Base-by-base conservation (phyloP, 768 basidiomycete genomes). In the Symmetrospora coprosmae region DNA sequence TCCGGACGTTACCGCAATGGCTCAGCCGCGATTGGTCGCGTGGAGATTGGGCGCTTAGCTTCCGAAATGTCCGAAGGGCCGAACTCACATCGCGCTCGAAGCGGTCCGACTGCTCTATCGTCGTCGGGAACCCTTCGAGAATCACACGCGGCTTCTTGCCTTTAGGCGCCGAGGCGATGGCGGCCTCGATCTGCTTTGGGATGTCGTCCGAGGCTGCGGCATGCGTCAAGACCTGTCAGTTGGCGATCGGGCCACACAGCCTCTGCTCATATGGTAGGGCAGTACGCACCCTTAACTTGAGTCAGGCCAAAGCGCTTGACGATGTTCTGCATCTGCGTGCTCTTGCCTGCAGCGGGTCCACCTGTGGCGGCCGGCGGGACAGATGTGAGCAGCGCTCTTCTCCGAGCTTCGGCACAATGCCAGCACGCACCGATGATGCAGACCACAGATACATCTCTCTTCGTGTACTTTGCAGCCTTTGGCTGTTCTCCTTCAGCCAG, bases 361-460 rank as follows among this genome's bases (percentile, higher is more conserved):
- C 51, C 51, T 53, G 25, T 7, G 11, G 31, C 23, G n/a, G 4
- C 13, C n/a, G n/a, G n/a, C n/a, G n/a, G n/a, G n/a, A n/a, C n/a
- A n/a, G n/a, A n/a, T n/a, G n/a, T n/a, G n/a, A n/a, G n/a, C n/a
- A n/a, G n/a, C n/a, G n/a, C n/a, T n/a, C n/a, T n/a, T n/a, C n/a
- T n/a, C n/a, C n/a, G n/a, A n/a, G n/a, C n/a, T n/a, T n/a, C n/a
- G n/a, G n/a, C n/a, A n/a, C n/a, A n/a, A 46, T 46, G 23, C 11
- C 9, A 21, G 45, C 11, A 50, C 49, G 30, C 14, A 53, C 55
- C 55, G 23, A 58, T 46, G 11, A 58, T 58, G 31, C 55, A 58
- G n/a, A 58, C 46, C 9, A 58, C 55, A 25, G 41, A 27, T 13
- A 58, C n/a, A 14, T 45, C 7, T n/a, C 46, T 33, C 23, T 43